phyloP scores from a whole-genome alignment of 306 rosid species.

The Cicer bijugum region DNA sequence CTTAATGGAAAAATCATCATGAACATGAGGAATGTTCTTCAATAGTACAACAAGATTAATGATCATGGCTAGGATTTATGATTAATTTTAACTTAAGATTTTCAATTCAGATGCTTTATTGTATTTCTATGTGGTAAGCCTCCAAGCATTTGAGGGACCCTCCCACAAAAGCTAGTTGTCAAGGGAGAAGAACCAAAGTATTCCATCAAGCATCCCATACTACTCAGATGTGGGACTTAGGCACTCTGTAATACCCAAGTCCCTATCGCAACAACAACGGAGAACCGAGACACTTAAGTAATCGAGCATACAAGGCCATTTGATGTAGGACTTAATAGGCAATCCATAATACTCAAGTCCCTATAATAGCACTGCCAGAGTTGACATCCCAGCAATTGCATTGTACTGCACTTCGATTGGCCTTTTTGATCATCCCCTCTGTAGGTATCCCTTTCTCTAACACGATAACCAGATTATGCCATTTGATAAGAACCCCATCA shows the following conservation, averaged over 20 bases:
- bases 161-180: not conserved
- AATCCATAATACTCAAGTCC: not conserved
- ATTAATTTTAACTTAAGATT: constrained; percentile 27
- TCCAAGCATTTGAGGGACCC: not conserved
- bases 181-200: not conserved
- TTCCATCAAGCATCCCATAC: not conserved
- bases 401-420: not conserved
- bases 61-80: constrained; percentile 33
- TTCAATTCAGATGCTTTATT: constrained; percentile 35
- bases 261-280: too few species aligned
- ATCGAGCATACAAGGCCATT: not conserved
- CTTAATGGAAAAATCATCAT: not conserved
- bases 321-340: not conserved
- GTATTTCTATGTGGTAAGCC: constrained; percentile 26
- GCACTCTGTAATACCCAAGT: not conserved
- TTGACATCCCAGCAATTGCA: not conserved
- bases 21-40: constrained; percentile 24
- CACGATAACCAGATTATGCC: too few species aligned
- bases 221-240: not conserved
- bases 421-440: not conserved
- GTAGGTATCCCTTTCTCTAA: too few species aligned
- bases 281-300: too few species aligned
- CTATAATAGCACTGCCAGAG: not conserved
- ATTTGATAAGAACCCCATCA: not conserved
- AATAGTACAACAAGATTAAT: constrained; percentile 10